phyloP scores from a whole-genome alignment of 73 alveolate genomes.

The Stentor roeselii region DNA sequence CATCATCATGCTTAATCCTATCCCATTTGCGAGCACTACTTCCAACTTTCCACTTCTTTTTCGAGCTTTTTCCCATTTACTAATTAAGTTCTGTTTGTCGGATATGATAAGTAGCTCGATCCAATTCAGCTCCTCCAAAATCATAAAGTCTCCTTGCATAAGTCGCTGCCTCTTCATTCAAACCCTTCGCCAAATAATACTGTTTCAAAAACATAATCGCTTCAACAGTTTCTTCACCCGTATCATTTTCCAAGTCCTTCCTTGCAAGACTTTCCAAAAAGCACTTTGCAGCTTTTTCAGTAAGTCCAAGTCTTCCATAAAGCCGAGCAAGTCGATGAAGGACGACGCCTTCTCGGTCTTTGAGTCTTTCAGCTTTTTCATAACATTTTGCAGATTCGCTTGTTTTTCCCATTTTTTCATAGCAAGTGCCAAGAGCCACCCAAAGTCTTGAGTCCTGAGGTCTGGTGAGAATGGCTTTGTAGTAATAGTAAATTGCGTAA shows the following conservation, averaged over 20 bases:
- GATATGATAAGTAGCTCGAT: slow-evolving; percentile 27
- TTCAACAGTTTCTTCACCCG: slow-evolving; percentile 86
- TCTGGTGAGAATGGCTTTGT: slow-evolving; percentile 89
- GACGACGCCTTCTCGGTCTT: slow-evolving; percentile 97
- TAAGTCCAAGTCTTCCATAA: slow-evolving; percentile 74
- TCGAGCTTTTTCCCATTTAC: no score
- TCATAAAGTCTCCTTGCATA: slow-evolving; percentile 87
- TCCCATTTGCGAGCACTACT: no score
- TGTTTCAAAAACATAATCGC: slow-evolving; percentile 85
- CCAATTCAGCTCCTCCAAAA: slow-evolving; percentile 70
- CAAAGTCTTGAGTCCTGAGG: slow-evolving; percentile 97
- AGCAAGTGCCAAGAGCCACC: slow-evolving; percentile 95
- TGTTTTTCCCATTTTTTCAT: slow-evolving; percentile 86
- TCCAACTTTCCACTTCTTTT: no score
- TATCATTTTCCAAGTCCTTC: slow-evolving; percentile 79
- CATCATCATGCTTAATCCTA: no score
- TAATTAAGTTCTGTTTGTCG: slow-evolving; percentile 21
- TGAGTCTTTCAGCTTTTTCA: slow-evolving; percentile 89
- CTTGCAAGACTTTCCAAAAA: slow-evolving; percentile 84
- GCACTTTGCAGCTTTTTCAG: slow-evolving; percentile 89
- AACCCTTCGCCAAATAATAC: slow-evolving; percentile 64
- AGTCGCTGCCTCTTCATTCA: slow-evolving; percentile 74
- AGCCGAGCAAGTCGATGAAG: slow-evolving; percentile 90
- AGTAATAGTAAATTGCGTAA: slow-evolving; percentile 92
- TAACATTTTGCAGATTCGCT: slow-evolving; percentile 93